Evolutionary conservation across 2,329 filamentous ascomycete species (phyloP).

Genomic region (Chaetomiaceae sp.): DNA sequence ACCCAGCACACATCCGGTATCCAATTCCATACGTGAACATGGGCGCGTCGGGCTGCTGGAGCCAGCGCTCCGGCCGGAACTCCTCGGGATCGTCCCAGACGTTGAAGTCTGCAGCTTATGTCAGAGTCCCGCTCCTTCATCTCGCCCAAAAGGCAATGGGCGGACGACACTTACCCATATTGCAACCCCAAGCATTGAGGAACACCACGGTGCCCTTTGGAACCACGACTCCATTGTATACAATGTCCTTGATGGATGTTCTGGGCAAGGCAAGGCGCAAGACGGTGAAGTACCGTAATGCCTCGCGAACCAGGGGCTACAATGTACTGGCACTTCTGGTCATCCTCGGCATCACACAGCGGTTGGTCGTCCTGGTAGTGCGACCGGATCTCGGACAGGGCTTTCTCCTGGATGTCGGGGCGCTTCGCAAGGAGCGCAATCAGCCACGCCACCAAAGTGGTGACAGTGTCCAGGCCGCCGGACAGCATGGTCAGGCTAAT

Average conservation of each 20-base stretch:
- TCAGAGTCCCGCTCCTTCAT: too few species aligned
- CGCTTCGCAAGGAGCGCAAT: background rate
- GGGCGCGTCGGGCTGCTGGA: background rate
- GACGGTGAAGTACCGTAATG: constrained; percentile 72
- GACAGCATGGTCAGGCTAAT: constrained; percentile 81
- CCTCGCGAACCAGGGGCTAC: constrained; percentile 75
- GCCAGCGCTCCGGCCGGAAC: background rate
- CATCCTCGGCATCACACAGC: background rate
- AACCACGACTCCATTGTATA: constrained; percentile 61
- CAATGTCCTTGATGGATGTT: constrained; percentile 66
- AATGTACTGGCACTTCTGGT: constrained; percentile 51
- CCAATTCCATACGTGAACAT: constrained; percentile 57
- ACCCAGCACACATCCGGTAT: constrained; percentile 59
- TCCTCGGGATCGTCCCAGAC: background rate
- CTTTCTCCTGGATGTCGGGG: constrained; percentile 59
- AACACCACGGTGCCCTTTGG: constrained; percentile 76
- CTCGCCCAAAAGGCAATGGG: background rate
- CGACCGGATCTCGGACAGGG: constrained; percentile 29
- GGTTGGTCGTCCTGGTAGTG: background rate
- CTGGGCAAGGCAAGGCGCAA: constrained; percentile 74
- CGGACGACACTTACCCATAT: background rate
- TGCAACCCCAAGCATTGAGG: constrained; percentile 41
- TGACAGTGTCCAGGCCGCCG: constrained; percentile 73
- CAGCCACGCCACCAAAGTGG: background rate
- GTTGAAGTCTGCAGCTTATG: background rate